Percentiles rank a stretch among this genome's conserved stretches.
Conservation (phyloP, 805 yeast species). For the Zygotorulaspora chibaensis region DNA sequence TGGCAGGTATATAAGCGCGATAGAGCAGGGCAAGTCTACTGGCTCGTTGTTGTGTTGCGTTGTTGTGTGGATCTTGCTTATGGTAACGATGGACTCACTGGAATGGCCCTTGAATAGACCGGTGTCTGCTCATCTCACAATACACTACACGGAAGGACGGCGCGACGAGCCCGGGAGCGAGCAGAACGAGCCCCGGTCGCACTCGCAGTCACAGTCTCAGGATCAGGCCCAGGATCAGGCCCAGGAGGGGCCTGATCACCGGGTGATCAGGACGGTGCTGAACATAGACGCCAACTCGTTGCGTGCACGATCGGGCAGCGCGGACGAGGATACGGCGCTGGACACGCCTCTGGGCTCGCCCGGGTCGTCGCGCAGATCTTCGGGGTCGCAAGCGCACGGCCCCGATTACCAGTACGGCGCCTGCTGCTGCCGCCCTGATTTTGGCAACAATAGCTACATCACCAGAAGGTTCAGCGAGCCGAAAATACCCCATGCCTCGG, state of each 20-base stretch:
- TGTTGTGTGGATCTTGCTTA: not conserved
- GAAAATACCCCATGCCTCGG: slow-evolving; percentile 2
- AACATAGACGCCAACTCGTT: slow-evolving; percentile 6
- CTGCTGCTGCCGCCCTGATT: not conserved
- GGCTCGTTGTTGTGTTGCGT: not conserved
- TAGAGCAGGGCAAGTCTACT: not conserved
- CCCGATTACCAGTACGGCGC: not conserved
- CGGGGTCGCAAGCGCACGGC: slow-evolving; percentile 1
- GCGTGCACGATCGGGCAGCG: not conserved
- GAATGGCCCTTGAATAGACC: slow-evolving; percentile 13
- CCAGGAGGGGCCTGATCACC: not conserved
- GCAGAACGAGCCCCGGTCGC: not conserved
- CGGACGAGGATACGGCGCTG: not conserved
- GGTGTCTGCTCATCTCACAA: slow-evolving; percentile 14
- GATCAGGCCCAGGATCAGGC: not conserved
- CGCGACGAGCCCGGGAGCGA: slow-evolving; percentile 1
- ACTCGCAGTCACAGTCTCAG: not conserved
- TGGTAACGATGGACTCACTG: not conserved
- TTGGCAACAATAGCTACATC: slow-evolving; percentile 1
- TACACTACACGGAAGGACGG: slow-evolving; percentile 5
- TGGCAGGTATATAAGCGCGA: too few species aligned
- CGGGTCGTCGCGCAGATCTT: not conserved
- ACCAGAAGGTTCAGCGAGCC: slow-evolving; percentile 14
- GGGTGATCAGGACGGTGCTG: slow-evolving; percentile 10
- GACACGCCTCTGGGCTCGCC: not conserved